phyloP scores from a whole-genome alignment of 257 asterid species.

The Prunella vulgaris region DNA sequence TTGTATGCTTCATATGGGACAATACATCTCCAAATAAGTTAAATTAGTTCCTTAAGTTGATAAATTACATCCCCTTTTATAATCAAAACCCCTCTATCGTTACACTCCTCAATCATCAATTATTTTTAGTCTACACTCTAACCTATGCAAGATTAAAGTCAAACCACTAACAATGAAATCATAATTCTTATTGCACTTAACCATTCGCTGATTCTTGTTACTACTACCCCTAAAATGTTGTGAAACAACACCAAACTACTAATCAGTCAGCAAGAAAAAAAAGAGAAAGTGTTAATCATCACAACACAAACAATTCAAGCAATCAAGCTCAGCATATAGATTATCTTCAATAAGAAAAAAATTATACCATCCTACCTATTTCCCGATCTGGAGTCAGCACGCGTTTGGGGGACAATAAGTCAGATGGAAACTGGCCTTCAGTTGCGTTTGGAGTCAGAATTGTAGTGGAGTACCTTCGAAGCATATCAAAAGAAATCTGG shows the following conservation, averaged over 20 bases:
- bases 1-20: neutral
- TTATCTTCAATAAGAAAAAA: neutral
- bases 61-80: neutral
- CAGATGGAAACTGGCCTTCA: conserved; percentile 52
- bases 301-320: neutral
- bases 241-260: neutral
- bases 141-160: neutral
- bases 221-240: neutral
- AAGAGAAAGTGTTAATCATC: neutral
- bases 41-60: neutral
- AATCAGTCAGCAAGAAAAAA: neutral
- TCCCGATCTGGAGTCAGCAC: conserved; percentile 50
- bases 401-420: conserved; percentile 43
- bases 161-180: neutral
- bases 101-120: neutral
- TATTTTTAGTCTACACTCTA: neutral
- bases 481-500: conserved; percentile 31
- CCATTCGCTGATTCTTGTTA: neutral
- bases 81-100: neutral
- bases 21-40: neutral
- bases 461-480: conserved; percentile 45
- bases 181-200: neutral
- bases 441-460: conserved; percentile 56
- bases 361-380: conserved; percentile 40
- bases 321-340: neutral